Evolutionary conservation across 306 rosid species (phyloP).

Genomic region (Trifolium pratense): DNA sequence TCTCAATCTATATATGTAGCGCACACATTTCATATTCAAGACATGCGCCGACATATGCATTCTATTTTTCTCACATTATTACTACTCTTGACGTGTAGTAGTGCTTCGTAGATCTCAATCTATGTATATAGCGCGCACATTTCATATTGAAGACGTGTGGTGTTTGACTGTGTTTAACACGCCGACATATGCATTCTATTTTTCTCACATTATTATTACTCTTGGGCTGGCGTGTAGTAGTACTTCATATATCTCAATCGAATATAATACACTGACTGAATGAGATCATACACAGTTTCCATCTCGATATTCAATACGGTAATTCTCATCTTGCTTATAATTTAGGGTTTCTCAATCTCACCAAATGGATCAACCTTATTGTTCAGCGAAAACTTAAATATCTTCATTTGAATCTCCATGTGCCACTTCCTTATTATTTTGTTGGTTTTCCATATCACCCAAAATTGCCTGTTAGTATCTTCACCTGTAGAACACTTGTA

Average conservation of each 20-base stretch:
- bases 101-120: background rate
- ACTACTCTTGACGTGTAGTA: no score
- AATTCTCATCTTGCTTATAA: background rate
- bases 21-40: background rate
- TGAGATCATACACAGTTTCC: background rate
- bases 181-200: background rate
- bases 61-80: no score
- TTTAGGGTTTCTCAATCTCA: background rate
- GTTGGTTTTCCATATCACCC: background rate
- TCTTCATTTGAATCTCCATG: background rate
- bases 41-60: background rate
- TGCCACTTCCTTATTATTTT: background rate
- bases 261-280: background rate
- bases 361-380: background rate
- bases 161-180: no score
- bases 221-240: no score
- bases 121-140: no score
- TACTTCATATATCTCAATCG: background rate
- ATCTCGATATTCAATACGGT: background rate
- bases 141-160: background rate
- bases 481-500: background rate
- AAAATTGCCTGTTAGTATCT: background rate
- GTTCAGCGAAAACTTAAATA: background rate
- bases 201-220: no score
- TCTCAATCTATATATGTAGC: background rate